A percentile compares a stretch with the other conserved stretches of the same genome.
phyloP scores from a whole-genome alignment of 495 filamentous ascomycete species.

The Penicillium dipodomyicola region DNA sequence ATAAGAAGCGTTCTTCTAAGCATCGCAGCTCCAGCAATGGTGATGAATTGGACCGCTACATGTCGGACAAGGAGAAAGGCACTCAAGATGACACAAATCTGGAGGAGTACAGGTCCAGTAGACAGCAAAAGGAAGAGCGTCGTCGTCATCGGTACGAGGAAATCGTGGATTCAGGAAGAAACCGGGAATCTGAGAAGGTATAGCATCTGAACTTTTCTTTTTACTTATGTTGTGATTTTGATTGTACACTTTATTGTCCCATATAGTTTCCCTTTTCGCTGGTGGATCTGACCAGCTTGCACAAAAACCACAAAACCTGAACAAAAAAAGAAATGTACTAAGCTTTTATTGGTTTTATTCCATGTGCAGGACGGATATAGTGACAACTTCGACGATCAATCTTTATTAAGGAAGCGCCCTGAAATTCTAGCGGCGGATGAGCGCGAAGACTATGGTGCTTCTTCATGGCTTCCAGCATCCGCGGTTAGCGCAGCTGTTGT shows the following conservation, averaged over 20 bases:
- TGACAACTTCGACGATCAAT: constrained; percentile 34
- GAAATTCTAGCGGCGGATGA: constrained; percentile 42
- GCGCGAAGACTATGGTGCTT: constrained; percentile 37
- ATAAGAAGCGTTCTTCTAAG: constrained; percentile 43
- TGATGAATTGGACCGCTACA: constrained; percentile 26
- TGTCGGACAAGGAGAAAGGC: constrained; percentile 24
- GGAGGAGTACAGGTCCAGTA: constrained; percentile 37
- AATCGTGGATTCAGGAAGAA: constrained; percentile 34
- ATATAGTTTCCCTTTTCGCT: constrained; percentile 29
- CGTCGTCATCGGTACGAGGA: constrained; percentile 43
- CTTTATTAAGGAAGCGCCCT: constrained; percentile 53
- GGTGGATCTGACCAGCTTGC: constrained; percentile 15
- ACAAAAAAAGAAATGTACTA: constrained; percentile 37
- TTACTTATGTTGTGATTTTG: constrained; percentile 29
- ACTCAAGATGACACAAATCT: constrained; percentile 32
- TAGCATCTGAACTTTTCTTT: constrained; percentile 40
- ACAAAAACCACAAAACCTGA: constrained; percentile 21
- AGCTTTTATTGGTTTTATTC: constrained; percentile 35
- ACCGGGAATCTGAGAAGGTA: constrained; percentile 46
- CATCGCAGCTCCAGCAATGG: constrained; percentile 38
- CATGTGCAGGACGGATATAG: constrained; percentile 43
- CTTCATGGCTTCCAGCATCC: constrained; percentile 37
- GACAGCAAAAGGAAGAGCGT: constrained; percentile 41
- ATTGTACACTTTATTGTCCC: constrained; percentile 33
- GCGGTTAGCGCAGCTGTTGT: constrained; percentile 18